Evolutionary conservation across 257 asterid species (phyloP), one percentile per base, ranked within the genome.

Genomic region (Ehretia macrophylla): DNA sequence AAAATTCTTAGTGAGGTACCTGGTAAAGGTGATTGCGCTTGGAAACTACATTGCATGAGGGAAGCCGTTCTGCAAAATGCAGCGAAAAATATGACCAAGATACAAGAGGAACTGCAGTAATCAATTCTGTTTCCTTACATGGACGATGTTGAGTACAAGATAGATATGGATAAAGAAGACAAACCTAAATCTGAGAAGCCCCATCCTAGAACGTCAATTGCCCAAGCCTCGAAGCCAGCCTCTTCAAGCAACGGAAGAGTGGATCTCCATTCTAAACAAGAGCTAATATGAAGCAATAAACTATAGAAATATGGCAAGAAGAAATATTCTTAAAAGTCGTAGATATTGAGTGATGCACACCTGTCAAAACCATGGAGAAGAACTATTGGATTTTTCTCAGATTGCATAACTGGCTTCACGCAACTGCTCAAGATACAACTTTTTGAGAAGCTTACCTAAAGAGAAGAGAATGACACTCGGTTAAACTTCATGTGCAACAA

Each of bases 321-420:
- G 66, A 72, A 66, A 63, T 19, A 21, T 11, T 62, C 38, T 40
- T 50, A 59, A 57, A 56, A 68, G 16, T 17, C 46, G 39, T 35
- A 23, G 74, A 32, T 56, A 72, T 63, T 32, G 59, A 35, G 64
- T 42, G 59, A 68, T 46, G 59, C 75, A 38, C 60, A 88, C 98
- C 97, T 92, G 73, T 92, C 98, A 66, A 92, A 92, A 61, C 98
- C 97, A 68, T 88, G 98, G 71, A 92, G 95, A 77, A 92, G 95
- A 63, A 88, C 93, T 48, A 92, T 32, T 0, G 98, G 97, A 65
- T 68, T 75, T 35, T 72, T 47, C 66, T 75, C 62, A 8, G 66
- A 47, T 52, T 66, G 67, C 38, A 21, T 66, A 68, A 48, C 74
- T 17, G 98, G 95, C 81, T 76, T 85, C 54, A 92, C 82, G 58